Conservation (phyloP, 1,139 yeast genomes). For the Hemisphaericaspora xylofermentans region DNA sequence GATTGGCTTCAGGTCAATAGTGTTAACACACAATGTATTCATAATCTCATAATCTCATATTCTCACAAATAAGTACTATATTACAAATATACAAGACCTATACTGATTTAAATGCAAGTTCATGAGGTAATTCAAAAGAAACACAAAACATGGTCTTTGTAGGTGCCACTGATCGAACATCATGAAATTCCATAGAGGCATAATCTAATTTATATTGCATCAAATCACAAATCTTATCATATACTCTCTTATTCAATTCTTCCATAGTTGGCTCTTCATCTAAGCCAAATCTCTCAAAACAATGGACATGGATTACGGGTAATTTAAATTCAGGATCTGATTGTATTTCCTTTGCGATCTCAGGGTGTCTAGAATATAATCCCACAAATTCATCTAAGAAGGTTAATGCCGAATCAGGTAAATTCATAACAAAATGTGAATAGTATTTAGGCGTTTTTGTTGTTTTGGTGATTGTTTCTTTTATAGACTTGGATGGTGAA, state of each 20-base stretch:
- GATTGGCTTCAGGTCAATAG: no score
- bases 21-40: not conserved
- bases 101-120: conserved; percentile 58
- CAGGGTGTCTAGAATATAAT: conserved; percentile 47
- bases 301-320: conserved; percentile 84
- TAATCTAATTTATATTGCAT: conserved; percentile 51
- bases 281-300: conserved; percentile 83
- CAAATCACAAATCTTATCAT: conserved; percentile 53
- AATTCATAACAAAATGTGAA: conserved; percentile 86
- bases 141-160: conserved; percentile 96
- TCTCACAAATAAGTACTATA: no score
- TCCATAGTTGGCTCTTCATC: conserved; percentile 69
- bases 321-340: conserved; percentile 48
- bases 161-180: conserved; percentile 93
- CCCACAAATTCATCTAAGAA: conserved; percentile 79
- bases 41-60: not conserved
- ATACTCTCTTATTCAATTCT: conserved; percentile 63
- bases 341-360: conserved; percentile 32
- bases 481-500: conserved; percentile 14
- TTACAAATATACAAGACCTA: not conserved
- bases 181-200: conserved; percentile 59
- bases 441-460: conserved; percentile 57
- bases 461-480: conserved; percentile 28
- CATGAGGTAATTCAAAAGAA: conserved; percentile 71
- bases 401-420: conserved; percentile 91